Evolutionary conservation across 192 early-diverging fungal genomes (phyloP).

Genomic region (Thoreauomyces humboldtii): DNA sequence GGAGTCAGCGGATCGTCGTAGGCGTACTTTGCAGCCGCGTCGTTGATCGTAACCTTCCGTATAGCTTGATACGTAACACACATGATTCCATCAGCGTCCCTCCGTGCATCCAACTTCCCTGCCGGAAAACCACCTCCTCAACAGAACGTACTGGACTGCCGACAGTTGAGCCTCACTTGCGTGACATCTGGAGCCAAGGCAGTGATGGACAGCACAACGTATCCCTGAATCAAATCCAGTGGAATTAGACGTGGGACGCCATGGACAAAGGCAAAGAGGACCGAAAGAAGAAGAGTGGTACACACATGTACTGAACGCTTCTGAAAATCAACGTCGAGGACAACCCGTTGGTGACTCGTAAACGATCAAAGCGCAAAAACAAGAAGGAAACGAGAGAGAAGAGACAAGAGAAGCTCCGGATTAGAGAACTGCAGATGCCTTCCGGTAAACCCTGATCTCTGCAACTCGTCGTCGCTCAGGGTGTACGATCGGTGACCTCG

Average conservation of each 20-base stretch:
- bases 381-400: background rate
- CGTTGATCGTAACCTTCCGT: conserved; percentile 23
- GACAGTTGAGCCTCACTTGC: conserved; percentile 34
- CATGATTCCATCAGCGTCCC: too few species aligned
- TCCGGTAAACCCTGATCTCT: background rate
- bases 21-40: conserved; percentile 11
- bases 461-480: background rate
- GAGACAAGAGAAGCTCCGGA: background rate
- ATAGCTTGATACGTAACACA: too few species aligned
- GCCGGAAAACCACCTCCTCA: too few species aligned
- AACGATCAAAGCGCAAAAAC: background rate
- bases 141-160: conserved; percentile 32
- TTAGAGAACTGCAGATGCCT: too few species aligned
- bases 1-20: conserved; percentile 25
- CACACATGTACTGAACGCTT: conserved; percentile 12
- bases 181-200: conserved; percentile 12
- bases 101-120: too few species aligned
- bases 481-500: too few species aligned
- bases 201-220: conserved; percentile 17
- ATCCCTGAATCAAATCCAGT: background rate
- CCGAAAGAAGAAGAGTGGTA: background rate
- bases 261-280: background rate
- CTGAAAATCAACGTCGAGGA: conserved; percentile 30
- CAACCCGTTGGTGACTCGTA: conserved; percentile 31
- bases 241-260: background rate